Evolutionary conservation across 495 filamentous ascomycete genomes (phyloP).

Genomic region (Penicillium daleae): DNA sequence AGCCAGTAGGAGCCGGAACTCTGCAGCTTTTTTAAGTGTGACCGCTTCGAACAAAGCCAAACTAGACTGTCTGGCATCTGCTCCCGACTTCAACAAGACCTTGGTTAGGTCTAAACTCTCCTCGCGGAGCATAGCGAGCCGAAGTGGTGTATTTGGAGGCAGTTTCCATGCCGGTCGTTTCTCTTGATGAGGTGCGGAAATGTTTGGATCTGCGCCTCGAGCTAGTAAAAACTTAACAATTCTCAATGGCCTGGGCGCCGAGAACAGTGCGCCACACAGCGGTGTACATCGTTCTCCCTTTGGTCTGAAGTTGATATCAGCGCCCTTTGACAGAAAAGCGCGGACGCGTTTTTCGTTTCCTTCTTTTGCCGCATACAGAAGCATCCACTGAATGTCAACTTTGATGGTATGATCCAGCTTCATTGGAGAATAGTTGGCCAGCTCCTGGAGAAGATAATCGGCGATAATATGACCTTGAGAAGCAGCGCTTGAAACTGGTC

Average conservation of each 20-base stretch:
- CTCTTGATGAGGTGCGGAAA: neutral
- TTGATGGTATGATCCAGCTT: neutral
- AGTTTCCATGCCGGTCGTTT: neutral
- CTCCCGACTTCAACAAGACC: neutral
- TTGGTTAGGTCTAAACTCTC: neutral
- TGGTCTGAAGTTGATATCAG: neutral
- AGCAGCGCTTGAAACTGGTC: no score
- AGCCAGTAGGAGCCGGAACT: neutral
- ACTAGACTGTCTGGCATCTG: neutral
- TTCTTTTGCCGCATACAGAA: neutral
- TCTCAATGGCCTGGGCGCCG: no score
- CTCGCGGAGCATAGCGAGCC: neutral
- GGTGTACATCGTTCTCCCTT: neutral
- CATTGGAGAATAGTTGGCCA: no score
- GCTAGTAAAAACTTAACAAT: neutral
- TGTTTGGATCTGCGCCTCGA: neutral
- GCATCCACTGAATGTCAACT: neutral
- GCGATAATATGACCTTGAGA: no score
- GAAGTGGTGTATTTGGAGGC: neutral
- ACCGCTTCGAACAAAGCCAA: neutral
- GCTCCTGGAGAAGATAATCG: no score
- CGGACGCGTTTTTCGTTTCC: neutral
- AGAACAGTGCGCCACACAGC: neutral
- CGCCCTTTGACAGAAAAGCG: neutral
- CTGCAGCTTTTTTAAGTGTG: neutral